Percentiles rank a stretch among this genome's conserved stretches.
phyloP scores from a whole-genome alignment of 2,329 filamentous ascomycete species.

The Talaromyces sp. region DNA sequence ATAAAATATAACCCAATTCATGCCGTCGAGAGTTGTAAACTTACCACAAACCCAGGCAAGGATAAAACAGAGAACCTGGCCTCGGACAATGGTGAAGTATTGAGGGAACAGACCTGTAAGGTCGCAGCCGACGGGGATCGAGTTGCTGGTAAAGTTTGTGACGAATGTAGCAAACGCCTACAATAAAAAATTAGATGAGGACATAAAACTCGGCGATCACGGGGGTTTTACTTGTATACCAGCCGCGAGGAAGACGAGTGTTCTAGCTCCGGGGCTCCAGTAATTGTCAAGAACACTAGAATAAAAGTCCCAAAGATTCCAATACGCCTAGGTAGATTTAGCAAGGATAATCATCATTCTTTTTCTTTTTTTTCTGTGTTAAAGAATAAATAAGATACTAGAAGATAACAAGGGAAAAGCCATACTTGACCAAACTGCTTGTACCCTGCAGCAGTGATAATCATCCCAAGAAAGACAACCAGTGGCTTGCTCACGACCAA shows the following conservation, averaged over 20 bases:
- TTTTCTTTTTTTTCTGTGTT: no score
- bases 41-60: constrained; percentile 8
- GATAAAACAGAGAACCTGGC: constrained; percentile 6
- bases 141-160: constrained; percentile 7
- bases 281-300: constrained; percentile 4
- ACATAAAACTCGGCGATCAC: background rate
- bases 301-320: constrained; percentile 10
- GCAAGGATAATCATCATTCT: background rate
- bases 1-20: background rate
- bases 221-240: background rate
- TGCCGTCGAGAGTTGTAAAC: background rate
- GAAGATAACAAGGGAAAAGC: background rate
- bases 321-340: background rate
- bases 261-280: constrained; percentile 4
- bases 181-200: background rate
- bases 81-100: constrained; percentile 5
- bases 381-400: no score
- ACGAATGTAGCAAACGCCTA: constrained; percentile 8
- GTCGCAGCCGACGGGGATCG: constrained; percentile 6
- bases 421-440: constrained; percentile 8
- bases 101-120: constrained; percentile 6
- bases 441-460: constrained; percentile 7
- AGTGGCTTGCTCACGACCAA: constrained; percentile 6
- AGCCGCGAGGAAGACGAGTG: constrained; percentile 4
- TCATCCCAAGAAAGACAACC: constrained; percentile 6